phyloP scores from a whole-genome alignment of 371 early-diverging fungal genomes.

The Lichtheimia hyalospora region DNA sequence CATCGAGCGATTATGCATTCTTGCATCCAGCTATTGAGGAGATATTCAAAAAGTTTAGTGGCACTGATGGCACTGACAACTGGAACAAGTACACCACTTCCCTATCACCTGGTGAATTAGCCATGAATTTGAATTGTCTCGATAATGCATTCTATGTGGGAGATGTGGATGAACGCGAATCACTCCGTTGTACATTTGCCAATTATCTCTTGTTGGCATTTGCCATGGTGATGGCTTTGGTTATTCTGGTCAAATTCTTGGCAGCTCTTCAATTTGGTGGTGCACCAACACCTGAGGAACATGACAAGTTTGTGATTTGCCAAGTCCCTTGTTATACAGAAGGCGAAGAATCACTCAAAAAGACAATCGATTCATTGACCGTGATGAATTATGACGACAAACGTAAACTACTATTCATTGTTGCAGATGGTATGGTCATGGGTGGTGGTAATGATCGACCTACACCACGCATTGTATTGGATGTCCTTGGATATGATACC shows the following conservation, averaged over 20 bases:
- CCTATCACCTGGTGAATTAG: constrained; percentile 36
- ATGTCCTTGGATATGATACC: constrained; percentile 91
- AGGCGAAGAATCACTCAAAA: constrained; percentile 72
- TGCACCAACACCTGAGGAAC: constrained; percentile 75
- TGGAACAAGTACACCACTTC: constrained; percentile 50
- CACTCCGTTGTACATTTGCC: constrained; percentile 82
- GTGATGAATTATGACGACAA: constrained; percentile 92
- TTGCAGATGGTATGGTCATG: constrained; percentile 93
- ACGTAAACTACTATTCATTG: constrained; percentile 92
- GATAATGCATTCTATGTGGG: constrained; percentile 88
- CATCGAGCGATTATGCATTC: constrained; percentile 46
- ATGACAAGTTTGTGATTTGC: constrained; percentile 91
- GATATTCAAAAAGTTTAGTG: constrained; percentile 69
- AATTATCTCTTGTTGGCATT: constrained; percentile 85
- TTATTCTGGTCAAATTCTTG: constrained; percentile 91
- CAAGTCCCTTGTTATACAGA: constrained; percentile 87
- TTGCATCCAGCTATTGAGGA: constrained; percentile 55
- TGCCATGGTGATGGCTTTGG: constrained; percentile 76
- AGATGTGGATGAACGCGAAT: constrained; percentile 81
- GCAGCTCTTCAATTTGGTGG: constrained; percentile 83
- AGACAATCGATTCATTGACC: constrained; percentile 96
- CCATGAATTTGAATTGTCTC: constrained; percentile 66
- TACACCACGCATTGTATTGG: constrained; percentile 96
- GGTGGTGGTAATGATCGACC: constrained; percentile 96
- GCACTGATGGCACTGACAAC: constrained; percentile 64